Percentiles rank a stretch among this genome's conserved stretches.
Conservation (phyloP, 1,284 basidiomycete genomes). For the Sanguinoderma infundibulare region DNA sequence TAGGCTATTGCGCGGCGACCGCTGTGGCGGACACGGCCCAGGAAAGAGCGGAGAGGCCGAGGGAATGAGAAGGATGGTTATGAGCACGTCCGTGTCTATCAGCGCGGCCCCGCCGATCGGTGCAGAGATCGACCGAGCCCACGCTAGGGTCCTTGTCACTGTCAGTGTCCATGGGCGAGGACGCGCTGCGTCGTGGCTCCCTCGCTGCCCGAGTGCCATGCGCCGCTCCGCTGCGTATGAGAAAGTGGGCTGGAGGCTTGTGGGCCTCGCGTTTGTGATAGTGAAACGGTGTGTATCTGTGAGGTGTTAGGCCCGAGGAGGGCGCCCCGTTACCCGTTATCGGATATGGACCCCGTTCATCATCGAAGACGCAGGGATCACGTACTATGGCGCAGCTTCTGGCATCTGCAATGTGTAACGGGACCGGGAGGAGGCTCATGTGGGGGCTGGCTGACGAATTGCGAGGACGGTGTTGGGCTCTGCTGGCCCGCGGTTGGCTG, state of each 20-base stretch:
- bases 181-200: neutral
- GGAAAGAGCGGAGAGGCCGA: slow-evolving; percentile 25
- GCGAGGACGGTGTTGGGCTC: neutral
- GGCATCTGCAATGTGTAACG: neutral
- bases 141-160: slow-evolving; percentile 7
- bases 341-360: slow-evolving; percentile 2
- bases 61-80: slow-evolving; percentile 26
- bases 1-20: slow-evolving; percentile 26
- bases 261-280: slow-evolving; percentile 13
- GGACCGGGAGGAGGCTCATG: neutral
- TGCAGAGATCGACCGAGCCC: slow-evolving; percentile 3
- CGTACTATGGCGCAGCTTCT: neutral
- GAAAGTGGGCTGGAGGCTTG: slow-evolving; percentile 7
- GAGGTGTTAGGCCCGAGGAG: neutral
- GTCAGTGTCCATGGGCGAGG: neutral
- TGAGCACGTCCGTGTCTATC: slow-evolving; percentile 30
- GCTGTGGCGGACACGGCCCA: slow-evolving; percentile 22
- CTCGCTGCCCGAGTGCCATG: slow-evolving; percentile 14
- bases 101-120: slow-evolving; percentile 27
- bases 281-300: slow-evolving; percentile 10
- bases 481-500: neutral
- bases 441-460: neutral
- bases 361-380: neutral
- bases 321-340: neutral
- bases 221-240: slow-evolving; percentile 14